Conservation (phyloP, 352 stramenopile species). For the Thraustochytrium sp. region DNA sequence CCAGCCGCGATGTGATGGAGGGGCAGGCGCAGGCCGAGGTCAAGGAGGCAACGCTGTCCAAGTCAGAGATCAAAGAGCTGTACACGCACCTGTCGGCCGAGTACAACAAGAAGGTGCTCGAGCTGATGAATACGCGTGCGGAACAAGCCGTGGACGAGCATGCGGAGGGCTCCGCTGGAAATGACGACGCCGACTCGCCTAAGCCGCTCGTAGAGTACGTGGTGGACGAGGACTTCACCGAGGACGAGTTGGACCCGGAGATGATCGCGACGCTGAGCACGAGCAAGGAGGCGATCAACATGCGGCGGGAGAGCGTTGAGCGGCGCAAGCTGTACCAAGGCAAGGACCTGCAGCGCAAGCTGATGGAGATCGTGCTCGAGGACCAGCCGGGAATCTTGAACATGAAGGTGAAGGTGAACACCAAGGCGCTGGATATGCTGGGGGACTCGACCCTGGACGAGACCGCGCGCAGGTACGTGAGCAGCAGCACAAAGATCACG, state of each 20-base stretch:
- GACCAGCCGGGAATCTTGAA: conserved; percentile 3
- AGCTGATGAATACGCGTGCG: background rate
- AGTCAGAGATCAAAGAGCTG: conserved; percentile 17
- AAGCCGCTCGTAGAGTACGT: too few relatives aligned
- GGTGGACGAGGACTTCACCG: background rate
- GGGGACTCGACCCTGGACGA: background rate
- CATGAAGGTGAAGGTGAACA: conserved; percentile 39
- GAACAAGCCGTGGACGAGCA: background rate
- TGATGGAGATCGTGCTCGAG: conserved; percentile 29
- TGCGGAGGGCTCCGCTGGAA: background rate
- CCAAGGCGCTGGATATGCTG: background rate
- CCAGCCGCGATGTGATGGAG: too few relatives aligned
- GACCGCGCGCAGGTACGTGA: background rate
- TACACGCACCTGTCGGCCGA: conserved; percentile 20
- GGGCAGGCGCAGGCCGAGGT: background rate
- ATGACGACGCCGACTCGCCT: background rate
- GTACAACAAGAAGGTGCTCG: conserved; percentile 21
- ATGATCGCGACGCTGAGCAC: background rate
- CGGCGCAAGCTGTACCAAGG: conserved; percentile 1
- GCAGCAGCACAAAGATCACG: conserved; percentile 12
- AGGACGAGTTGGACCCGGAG: background rate
- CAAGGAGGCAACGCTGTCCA: background rate
- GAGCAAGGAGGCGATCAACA: background rate
- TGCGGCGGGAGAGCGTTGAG: background rate
- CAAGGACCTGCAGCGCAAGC: conserved; percentile 26